Evolutionary conservation across 2,329 filamentous ascomycete genomes (phyloP).

Genomic region (Onygena corvina): DNA sequence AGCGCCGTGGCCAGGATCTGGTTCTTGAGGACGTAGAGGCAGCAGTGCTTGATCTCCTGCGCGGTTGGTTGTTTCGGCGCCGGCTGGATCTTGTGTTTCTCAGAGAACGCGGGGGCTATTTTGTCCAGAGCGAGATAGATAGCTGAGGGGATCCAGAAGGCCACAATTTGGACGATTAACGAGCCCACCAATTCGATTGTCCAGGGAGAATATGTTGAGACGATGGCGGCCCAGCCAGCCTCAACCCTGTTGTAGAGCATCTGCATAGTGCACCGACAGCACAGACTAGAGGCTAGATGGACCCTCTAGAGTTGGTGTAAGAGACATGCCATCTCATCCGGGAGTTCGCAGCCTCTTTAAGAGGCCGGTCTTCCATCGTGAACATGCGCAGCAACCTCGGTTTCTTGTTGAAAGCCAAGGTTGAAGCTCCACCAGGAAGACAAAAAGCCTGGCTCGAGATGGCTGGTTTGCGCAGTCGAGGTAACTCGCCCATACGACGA

Average conservation of each 20-base stretch:
- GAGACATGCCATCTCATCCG: background rate
- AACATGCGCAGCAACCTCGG: too few species aligned
- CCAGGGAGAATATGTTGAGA: constrained; percentile 12
- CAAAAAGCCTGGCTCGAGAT: too few species aligned
- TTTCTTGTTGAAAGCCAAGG: too few species aligned
- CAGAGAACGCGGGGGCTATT: constrained; percentile 15
- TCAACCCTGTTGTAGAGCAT: background rate
- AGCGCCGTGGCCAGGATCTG: constrained; percentile 36
- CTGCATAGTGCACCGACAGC: background rate
- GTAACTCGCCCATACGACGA: too few species aligned
- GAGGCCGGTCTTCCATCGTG: too few species aligned
- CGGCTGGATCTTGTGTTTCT: constrained; percentile 16
- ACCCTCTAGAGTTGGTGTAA: background rate
- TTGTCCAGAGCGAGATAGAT: constrained; percentile 15
- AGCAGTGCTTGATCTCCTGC: constrained; percentile 14
- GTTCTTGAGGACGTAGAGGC: constrained; percentile 30
- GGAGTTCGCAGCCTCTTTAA: too few species aligned
- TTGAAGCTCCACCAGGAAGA: too few species aligned
- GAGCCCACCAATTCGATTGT: constrained; percentile 26
- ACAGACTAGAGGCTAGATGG: background rate
- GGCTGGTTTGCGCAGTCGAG: too few species aligned
- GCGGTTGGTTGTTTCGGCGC: constrained; percentile 14
- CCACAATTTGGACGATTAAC: constrained; percentile 34
- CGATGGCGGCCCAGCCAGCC: constrained; percentile 8
- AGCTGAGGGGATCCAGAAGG: constrained; percentile 15